Base-by-base conservation (phyloP, 768 basidiomycete species). In the Russula olivacea region DNA sequence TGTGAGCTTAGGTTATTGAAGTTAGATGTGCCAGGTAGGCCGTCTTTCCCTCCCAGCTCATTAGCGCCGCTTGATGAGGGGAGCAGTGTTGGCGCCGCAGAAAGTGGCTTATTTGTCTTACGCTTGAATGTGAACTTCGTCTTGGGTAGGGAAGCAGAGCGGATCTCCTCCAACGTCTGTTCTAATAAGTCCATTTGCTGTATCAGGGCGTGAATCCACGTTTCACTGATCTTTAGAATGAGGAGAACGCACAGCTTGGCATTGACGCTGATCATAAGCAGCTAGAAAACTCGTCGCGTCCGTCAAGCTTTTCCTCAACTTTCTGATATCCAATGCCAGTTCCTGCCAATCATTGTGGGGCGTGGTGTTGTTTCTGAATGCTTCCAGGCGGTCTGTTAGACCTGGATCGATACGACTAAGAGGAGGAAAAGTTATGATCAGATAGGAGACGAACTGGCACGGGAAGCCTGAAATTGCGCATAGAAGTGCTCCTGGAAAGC, bases 121-220 rank as follows among this genome's bases (percentile, higher is more conserved):
- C 79, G 77, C 66, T 85, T 90, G 78, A 93, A 87, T 2, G 80
- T 71, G 68, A 93, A 95, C 63, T 83, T 89, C 1, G 84, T 69
- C 69, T 83, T 84, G 2, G 81, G 77, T 11, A 73, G 69, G 3
- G 77, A 72, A 7, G 77, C 71, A 4, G 75, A 70, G 21, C 85
- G 78, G 8, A 87, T 72, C 1, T 76, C 74, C 60, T 87, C 81
- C 2, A 90, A 65, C 11, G 75, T 71, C 58, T 75, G 76, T 71
- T 90, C 89, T 11, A 91, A 71, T 5, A 72, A 72, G 70, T 83
- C 85, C 60, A 92, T 72, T 82, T 86, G 86, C 91, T 93, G 68
- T 30, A 23, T 15, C 5, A 28, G 12, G 57, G 17, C 23, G 28
- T 54, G 36, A 56, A 28, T 32, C 11, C 21, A 11, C 25, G 38